Evolutionary conservation across 164 flowering plant genomes (phyloP), one percentile per base, ranked within the genome.

Genomic region (Protea cynaroides): DNA sequence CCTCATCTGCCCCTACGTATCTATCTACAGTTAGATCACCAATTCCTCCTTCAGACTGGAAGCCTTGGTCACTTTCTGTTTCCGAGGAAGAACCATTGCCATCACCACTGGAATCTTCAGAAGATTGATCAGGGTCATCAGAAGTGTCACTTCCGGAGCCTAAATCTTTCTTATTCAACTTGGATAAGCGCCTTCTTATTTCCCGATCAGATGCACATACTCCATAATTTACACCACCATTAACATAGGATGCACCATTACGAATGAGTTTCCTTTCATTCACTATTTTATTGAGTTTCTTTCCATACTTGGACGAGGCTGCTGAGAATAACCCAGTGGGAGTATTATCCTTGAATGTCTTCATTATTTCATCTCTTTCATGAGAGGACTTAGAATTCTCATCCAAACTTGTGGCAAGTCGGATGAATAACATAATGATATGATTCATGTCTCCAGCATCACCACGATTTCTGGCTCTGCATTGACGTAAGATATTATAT

Each of bases 91-190:
- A 78, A 71, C 76, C 82, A 71, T 80, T 87, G 63, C 78, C 76
- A 56, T 78, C 86, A 70, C 77, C 72, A 63, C 66, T 68, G 53
- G 70, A 72, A 76, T 73, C 81, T 63, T 80, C 87, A 65, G 86
- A 87, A 25, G 92, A 91, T 58, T 67, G 71, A 51, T 77, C 85
- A 59, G 69, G 64, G 15, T 90, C 96, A 77, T 86, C 96, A 74
- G 99, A 92, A 58, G 93, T 86, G 36, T 88, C 97, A 84, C 87
- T 87, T 63, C 77, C 97, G 2, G 97, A 92, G 59, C 82, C 88
- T 67, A 87, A 65, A 57, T 87, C 69, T 74, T 67, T 92, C 64
- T 74, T 83, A 66, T 87, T 85, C 75, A 86, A 74, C 72, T 79
- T 95, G 62, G 89, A 86, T 62, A 94, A 74, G 18, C 89, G 85